Percentiles rank a stretch among this genome's conserved stretches.
Conservation (phyloP, 192 early-diverging fungal genomes). For the Coemansia sp. region DNA sequence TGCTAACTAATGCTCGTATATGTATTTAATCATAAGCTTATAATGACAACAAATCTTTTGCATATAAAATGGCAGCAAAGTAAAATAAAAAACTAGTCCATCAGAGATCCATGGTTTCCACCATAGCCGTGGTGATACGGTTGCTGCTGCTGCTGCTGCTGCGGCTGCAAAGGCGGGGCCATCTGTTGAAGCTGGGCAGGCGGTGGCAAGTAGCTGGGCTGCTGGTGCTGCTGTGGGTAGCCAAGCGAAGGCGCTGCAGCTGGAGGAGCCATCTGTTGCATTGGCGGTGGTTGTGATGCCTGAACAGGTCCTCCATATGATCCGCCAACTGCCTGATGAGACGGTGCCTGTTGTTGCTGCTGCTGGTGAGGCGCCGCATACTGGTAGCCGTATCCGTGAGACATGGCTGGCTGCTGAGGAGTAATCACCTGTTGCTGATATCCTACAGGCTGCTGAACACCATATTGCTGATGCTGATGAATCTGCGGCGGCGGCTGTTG, state of each 20-base stretch:
- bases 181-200: slow-evolving; percentile 12
- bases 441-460: not conserved
- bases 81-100: slow-evolving; percentile 27
- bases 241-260: slow-evolving; percentile 12
- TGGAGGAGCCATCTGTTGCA: slow-evolving; percentile 18
- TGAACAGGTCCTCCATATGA: slow-evolving; percentile 18
- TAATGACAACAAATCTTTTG: too few relatives aligned
- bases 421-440: slow-evolving; percentile 2
- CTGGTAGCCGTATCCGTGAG: slow-evolving; percentile 33
- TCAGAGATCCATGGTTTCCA: slow-evolving; percentile 43
- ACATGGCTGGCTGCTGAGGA: slow-evolving; percentile 18
- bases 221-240: slow-evolving; percentile 20
- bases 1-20: too few relatives aligned
- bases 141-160: slow-evolving; percentile 31
- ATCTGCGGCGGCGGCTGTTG: not conserved
- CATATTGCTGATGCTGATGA: slow-evolving; percentile 16
- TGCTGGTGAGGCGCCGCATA: slow-evolving; percentile 24
- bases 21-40: too few relatives aligned
- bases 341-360: slow-evolving; percentile 10
- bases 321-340: slow-evolving; percentile 12
- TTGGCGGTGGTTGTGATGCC: slow-evolving; percentile 21
- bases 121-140: slow-evolving; percentile 52
- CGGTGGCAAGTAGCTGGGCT: slow-evolving; percentile 18
- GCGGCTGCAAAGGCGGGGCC: slow-evolving; percentile 5
- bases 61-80: not conserved